Percentiles rank a stretch among this genome's conserved stretches.
phyloP scores from a whole-genome alignment of 2,329 filamentous ascomycete species.

The Verticillium isaacii region DNA sequence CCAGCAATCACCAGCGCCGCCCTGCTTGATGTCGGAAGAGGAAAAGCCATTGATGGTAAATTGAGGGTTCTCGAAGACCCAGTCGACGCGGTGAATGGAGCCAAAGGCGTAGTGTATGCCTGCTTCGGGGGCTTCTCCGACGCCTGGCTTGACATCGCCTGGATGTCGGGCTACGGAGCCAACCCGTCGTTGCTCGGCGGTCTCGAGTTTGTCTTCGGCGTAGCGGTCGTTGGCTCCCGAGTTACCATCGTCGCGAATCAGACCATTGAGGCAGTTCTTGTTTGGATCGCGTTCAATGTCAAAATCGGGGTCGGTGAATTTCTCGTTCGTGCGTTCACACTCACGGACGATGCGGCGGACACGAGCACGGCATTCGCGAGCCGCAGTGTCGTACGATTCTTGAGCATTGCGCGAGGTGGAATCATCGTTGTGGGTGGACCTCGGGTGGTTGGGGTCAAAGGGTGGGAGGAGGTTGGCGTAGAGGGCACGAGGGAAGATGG shows the following conservation, averaged over 20 bases:
- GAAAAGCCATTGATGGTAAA: slow-evolving; percentile 35
- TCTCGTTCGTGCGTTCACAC: slow-evolving; percentile 38
- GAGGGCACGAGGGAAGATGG: slow-evolving; percentile 36
- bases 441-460: slow-evolving; percentile 24
- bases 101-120: slow-evolving; percentile 21
- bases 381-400: slow-evolving; percentile 36
- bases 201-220: not conserved
- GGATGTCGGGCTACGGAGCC: not conserved
- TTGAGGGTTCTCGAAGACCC: slow-evolving; percentile 35
- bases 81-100: slow-evolving; percentile 37
- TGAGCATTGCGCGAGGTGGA: slow-evolving; percentile 43
- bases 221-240: not conserved
- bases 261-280: slow-evolving; percentile 30
- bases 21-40: slow-evolving; percentile 36
- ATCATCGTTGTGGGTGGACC: not conserved
- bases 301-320: slow-evolving; percentile 39
- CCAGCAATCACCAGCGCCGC: slow-evolving; percentile 64
- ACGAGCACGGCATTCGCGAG: slow-evolving; percentile 31
- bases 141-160: not conserved
- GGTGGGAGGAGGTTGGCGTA: slow-evolving; percentile 27
- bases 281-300: slow-evolving; percentile 33
- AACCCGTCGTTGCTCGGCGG: not conserved
- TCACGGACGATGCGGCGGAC: slow-evolving; percentile 34
- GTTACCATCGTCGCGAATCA: slow-evolving; percentile 13
- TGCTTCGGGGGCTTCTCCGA: not conserved